Evolutionary conservation across 176 grass and related monocot genomes (phyloP), one percentile per base, ranked within the genome.

Genomic region (Phoenix dactylifera): DNA sequence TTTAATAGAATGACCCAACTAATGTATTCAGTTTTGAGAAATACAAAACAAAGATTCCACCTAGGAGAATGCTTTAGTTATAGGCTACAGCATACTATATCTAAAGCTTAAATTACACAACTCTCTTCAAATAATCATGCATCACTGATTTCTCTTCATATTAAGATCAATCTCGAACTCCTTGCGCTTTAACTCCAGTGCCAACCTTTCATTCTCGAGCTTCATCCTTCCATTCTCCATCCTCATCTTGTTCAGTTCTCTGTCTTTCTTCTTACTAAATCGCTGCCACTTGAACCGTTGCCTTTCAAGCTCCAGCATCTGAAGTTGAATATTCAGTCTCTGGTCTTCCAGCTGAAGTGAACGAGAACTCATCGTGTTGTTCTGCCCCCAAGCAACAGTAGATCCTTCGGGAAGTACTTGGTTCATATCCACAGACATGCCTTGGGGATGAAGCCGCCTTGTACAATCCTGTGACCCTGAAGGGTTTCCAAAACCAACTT

Each of bases 351-450:
- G 44, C 44, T 91, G 80, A 71, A 59, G 7, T 58, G 58, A 9
- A 76, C 85, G 72, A 60, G 22, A 82, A 79, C 10, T 44, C 15
- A 59, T 58, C 58, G 81, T 59, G 19, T 65, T 72, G 39, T 84
- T 65, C 28, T 63, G 65, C 54, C 30, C 28, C 55, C 73, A 63
- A 63, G 50, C 48, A 35, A 49, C 74, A 71, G 74, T 71, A n/a
- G 66, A 32, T 51, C 74, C 85, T 59, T 83, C 77, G 4, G 54
- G 58, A 59, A 78, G 73, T 44, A 12, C 25, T 60, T 83, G 76
- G 60, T 88, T 97, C 65, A 88, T 90, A 68, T 91, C 87, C 15
- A 85, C 68, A 51, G 57, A 52, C 23, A 72, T 64, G 22, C 23
- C 64, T 63, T 58, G 51, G 22, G 67, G 22, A 57, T 66, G 68